Percentiles rank a stretch among this genome's conserved stretches.
Conservation (phyloP, 768 basidiomycete species). For the Boletus coccyginus region DNA sequence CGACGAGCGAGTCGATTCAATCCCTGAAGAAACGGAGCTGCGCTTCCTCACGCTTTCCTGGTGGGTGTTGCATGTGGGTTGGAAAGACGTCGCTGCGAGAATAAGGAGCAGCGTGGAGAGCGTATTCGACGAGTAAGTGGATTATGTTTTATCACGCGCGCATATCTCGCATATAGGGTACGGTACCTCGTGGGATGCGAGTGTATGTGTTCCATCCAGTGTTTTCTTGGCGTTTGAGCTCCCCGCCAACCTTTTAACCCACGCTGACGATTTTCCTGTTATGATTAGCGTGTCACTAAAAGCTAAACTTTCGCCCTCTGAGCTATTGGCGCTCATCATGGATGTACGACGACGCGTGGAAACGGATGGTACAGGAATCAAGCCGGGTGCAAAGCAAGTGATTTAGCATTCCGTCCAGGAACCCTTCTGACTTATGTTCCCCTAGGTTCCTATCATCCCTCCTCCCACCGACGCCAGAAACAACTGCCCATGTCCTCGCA, state of each 20-base stretch:
- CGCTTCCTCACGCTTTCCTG: conserved; percentile 85
- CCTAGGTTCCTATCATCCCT: conserved; percentile 64
- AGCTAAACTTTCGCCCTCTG: conserved; percentile 63
- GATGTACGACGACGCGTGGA: conserved; percentile 81
- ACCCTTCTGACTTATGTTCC: not conserved
- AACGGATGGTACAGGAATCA: conserved; percentile 47
- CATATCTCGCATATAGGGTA: not conserved
- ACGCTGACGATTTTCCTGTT: conserved; percentile 11
- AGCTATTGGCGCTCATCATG: conserved; percentile 63
- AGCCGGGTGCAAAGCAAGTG: conserved; percentile 17
- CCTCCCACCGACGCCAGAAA: conserved; percentile 71
- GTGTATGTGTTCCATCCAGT: not conserved
- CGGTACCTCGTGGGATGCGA: not conserved
- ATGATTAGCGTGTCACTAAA: conserved; percentile 75
- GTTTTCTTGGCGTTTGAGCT: not conserved
- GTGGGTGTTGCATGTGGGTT: conserved; percentile 92
- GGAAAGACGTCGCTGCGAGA: conserved; percentile 78
- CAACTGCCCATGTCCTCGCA: conserved; percentile 62
- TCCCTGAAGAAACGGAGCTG: conserved; percentile 68
- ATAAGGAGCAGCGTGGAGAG: conserved; percentile 75
- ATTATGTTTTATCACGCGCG: not conserved
- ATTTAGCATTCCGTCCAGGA: not conserved
- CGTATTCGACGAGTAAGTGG: conserved; percentile 76
- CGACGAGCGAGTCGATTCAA: conserved; percentile 30
- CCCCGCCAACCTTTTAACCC: not conserved